phyloP scores from a whole-genome alignment of 1,139 yeast genomes.

The Sugiyamaella novakii region DNA sequence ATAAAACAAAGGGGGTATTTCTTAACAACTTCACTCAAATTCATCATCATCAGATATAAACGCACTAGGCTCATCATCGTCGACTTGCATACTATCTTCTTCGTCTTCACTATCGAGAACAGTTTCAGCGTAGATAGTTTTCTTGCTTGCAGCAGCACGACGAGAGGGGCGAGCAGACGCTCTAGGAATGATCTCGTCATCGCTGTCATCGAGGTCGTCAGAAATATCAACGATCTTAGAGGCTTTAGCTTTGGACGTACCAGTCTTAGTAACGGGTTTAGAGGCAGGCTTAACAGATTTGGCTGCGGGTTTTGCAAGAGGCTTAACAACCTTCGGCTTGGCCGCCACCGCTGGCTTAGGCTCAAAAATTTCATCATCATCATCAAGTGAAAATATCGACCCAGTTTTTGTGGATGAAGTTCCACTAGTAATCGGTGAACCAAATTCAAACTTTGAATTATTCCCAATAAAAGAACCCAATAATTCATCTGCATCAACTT shows the following conservation, averaged over 20 bases:
- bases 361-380: slow-evolving; percentile 10
- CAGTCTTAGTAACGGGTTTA: no score
- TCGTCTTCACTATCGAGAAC: slow-evolving; percentile 11
- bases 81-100: slow-evolving; percentile 8
- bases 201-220: slow-evolving; percentile 28
- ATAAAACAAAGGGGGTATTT: no score
- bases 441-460: slow-evolving; percentile 10
- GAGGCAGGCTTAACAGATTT: slow-evolving; percentile 18
- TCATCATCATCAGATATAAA: slow-evolving; percentile 16
- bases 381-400: slow-evolving; percentile 18
- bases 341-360: slow-evolving; percentile 3
- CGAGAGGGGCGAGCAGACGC: slow-evolving; percentile 16
- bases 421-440: not conserved
- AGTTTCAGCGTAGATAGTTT: slow-evolving; percentile 9
- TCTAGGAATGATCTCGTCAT: slow-evolving; percentile 19
- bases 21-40: no score
- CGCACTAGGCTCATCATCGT: slow-evolving; percentile 18
- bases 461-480: slow-evolving; percentile 13
- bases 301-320: slow-evolving; percentile 8
- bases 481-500: slow-evolving; percentile 18
- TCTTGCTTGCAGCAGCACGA: slow-evolving; percentile 18
- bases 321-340: slow-evolving; percentile 6
- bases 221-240: slow-evolving; percentile 18
- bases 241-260: slow-evolving; percentile 11
- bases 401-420: slow-evolving; percentile 10